A percentile compares a stretch with the other conserved stretches of the same genome.
Evolutionary conservation across 176 grass and related monocot genomes (phyloP).

Genomic region (Oryza coarctata): DNA sequence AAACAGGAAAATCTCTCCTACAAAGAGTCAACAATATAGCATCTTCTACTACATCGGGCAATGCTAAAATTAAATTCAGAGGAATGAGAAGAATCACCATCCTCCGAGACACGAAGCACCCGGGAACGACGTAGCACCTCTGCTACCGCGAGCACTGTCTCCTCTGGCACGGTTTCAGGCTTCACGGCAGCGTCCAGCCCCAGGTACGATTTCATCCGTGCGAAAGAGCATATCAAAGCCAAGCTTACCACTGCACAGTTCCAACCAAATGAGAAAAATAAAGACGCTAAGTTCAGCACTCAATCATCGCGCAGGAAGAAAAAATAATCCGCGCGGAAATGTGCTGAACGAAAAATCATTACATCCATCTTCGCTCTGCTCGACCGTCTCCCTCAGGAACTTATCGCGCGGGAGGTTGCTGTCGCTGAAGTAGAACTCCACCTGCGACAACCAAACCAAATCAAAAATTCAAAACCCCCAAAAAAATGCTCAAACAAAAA

Average conservation of each 20-base stretch:
- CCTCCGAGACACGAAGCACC: constrained; percentile 59
- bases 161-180: constrained; percentile 45
- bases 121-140: constrained; percentile 55
- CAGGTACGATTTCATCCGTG: constrained; percentile 64
- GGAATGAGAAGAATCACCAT: constrained; percentile 33
- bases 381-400: constrained; percentile 58
- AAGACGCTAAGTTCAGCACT: background rate
- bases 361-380: constrained; percentile 70
- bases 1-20: background rate
- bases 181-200: constrained; percentile 47
- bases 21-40: background rate
- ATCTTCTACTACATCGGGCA: background rate
- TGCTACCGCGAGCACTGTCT: constrained; percentile 45
- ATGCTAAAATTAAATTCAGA: background rate
- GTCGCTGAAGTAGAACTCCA: constrained; percentile 86
- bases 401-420: constrained; percentile 75
- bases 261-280: background rate
- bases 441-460: constrained; percentile 32
- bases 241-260: constrained; percentile 64
- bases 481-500: background rate
- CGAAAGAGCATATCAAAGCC: constrained; percentile 73
- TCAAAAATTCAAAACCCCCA: background rate
- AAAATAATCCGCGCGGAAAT: background rate
- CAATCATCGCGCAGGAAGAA: background rate
- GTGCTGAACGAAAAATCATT: constrained; percentile 13